A percentile compares a stretch with the other conserved stretches of the same genome.
Evolutionary conservation across 768 basidiomycete genomes (phyloP).

Genomic region (Hericium erinaceus): DNA sequence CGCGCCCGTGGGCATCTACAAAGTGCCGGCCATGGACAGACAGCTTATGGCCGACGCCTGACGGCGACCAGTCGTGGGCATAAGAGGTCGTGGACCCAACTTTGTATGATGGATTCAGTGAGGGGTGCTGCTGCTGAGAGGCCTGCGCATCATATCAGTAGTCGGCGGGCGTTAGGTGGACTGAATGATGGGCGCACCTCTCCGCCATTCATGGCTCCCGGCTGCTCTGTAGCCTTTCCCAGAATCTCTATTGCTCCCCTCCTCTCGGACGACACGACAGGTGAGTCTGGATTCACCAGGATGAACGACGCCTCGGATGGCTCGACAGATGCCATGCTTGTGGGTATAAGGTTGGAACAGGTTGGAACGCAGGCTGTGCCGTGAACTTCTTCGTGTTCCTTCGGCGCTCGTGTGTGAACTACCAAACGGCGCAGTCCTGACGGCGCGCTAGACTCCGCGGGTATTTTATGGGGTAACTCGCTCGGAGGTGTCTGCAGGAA

Average conservation of each 20-base stretch:
- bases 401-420: too few relatives aligned
- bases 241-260: too few relatives aligned
- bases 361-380: too few relatives aligned
- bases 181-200: not conserved
- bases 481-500: too few relatives aligned
- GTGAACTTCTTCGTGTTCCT: too few relatives aligned
- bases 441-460: too few relatives aligned
- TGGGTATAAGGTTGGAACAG: too few relatives aligned
- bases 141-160: not conserved
- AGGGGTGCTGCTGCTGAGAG: slow-evolving; percentile 34
- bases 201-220: not conserved
- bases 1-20: slow-evolving; percentile 69
- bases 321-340: slow-evolving; percentile 7
- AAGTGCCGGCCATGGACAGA: slow-evolving; percentile 69
- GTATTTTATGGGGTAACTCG: too few relatives aligned
- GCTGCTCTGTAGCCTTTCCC: too few relatives aligned
- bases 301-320: slow-evolving; percentile 19
- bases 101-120: slow-evolving; percentile 30
- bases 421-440: too few relatives aligned
- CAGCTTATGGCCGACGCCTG: slow-evolving; percentile 47
- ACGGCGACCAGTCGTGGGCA: slow-evolving; percentile 65
- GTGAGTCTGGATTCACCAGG: slow-evolving; percentile 9
- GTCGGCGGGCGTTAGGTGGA: not conserved
- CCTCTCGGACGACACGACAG: not conserved
- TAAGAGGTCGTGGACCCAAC: slow-evolving; percentile 43